Evolutionary conservation across 2,329 filamentous ascomycete genomes (phyloP).

Genomic region (Verticillium isaacii): DNA sequence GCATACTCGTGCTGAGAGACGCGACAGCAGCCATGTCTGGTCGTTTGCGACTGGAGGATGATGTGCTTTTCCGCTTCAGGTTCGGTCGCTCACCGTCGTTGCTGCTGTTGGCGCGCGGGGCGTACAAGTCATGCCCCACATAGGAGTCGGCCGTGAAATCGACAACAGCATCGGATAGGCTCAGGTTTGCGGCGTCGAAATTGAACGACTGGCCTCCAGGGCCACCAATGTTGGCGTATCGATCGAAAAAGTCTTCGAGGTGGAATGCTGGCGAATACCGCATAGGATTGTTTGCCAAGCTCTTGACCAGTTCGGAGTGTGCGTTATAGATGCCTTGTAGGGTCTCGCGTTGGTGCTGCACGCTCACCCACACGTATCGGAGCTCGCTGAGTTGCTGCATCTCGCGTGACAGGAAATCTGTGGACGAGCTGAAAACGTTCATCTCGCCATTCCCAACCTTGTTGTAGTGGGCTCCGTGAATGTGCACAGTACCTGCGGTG

Average conservation of each 20-base stretch:
- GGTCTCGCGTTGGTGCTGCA: conserved; percentile 76
- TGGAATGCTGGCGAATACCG: conserved; percentile 76
- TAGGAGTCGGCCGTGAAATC: conserved; percentile 57
- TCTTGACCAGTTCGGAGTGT: conserved; percentile 77
- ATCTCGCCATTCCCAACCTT: conserved; percentile 46
- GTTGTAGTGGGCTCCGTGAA: conserved; percentile 79
- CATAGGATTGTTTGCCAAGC: conserved; percentile 62
- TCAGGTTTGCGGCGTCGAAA: conserved; percentile 73
- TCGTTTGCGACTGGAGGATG: conserved; percentile 30
- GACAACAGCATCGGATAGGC: conserved; percentile 60
- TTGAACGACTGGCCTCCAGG: conserved; percentile 53
- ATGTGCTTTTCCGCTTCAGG: conserved; percentile 46
- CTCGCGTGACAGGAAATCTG: conserved; percentile 70
- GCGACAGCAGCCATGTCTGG: conserved; percentile 32
- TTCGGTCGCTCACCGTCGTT: conserved; percentile 28
- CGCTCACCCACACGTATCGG: conserved; percentile 69
- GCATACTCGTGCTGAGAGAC: conserved; percentile 24
- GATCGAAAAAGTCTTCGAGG: conserved; percentile 81
- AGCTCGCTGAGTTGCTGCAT: conserved; percentile 77
- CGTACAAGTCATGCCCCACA: conserved; percentile 42
- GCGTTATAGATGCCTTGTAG: conserved; percentile 72
- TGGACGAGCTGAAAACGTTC: conserved; percentile 57
- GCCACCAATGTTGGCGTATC: conserved; percentile 59
- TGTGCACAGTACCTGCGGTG: conserved; percentile 82
- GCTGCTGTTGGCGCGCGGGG: conserved; percentile 27